A percentile compares a stretch with the other conserved stretches of the same genome.
Evolutionary conservation across 805 yeast species (phyloP).

Genomic region (Ogataea populi-albae): DNA sequence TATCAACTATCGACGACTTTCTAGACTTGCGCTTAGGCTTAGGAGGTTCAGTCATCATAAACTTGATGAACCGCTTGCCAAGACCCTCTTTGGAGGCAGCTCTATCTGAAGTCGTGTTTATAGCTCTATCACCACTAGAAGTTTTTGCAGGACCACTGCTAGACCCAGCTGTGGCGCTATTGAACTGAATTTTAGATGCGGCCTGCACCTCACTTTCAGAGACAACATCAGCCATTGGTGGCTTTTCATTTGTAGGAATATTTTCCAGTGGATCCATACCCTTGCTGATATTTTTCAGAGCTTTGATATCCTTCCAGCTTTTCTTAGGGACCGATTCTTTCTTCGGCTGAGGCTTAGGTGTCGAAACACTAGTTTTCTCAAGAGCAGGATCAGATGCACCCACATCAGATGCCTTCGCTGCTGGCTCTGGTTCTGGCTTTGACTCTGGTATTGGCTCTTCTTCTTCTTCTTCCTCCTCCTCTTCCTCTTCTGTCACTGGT

Average conservation of each 20-base stretch:
- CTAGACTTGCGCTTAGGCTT: conserved; percentile 16
- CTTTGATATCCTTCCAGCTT: conserved; percentile 27
- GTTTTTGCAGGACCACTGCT: conserved; percentile 11
- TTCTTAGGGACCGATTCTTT: conserved; percentile 21
- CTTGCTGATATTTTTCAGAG: conserved; percentile 30
- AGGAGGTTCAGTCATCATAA: conserved; percentile 24
- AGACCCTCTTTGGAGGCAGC: conserved; percentile 16
- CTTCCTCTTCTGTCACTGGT: conserved; percentile 25
- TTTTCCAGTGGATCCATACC: conserved; percentile 33
- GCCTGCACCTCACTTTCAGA: conserved; percentile 20
- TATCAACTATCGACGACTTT: conserved; percentile 7
- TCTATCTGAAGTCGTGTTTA: conserved; percentile 2
- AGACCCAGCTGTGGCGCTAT: conserved; percentile 8
- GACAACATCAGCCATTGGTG: conserved; percentile 33
- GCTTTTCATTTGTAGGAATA: conserved; percentile 39
- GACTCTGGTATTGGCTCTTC: conserved; percentile 19
- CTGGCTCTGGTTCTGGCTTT: not conserved
- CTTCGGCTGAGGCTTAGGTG: conserved; percentile 19
- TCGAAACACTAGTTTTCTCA: conserved; percentile 28
- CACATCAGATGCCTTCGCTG: too few species aligned
- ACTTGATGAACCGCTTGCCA: conserved; percentile 22
- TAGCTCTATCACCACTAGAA: conserved; percentile 3
- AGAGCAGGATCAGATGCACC: too few species aligned
- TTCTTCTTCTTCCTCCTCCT: conserved; percentile 28
- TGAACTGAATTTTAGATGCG: conserved; percentile 7